Conservation (phyloP, 257 asterid genomes). For the Solanum piurae region DNA sequence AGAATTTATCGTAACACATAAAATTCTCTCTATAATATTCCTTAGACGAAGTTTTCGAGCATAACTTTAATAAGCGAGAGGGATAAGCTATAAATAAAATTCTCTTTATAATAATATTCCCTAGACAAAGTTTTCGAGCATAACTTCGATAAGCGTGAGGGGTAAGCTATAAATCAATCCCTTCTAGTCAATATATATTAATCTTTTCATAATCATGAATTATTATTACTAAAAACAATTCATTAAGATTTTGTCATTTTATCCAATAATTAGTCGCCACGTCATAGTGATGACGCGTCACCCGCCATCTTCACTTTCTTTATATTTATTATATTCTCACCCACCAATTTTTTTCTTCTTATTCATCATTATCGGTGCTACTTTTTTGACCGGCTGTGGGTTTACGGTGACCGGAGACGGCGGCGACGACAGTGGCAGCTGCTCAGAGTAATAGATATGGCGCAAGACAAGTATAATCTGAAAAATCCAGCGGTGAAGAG, state of each 20-base stretch:
- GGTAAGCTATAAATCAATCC: background rate
- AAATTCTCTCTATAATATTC: no score
- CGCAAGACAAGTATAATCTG: constrained; percentile 74
- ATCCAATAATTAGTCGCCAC: background rate
- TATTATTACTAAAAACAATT: background rate
- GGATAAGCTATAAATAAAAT: no score
- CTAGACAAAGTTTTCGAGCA: no score
- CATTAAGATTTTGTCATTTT: background rate
- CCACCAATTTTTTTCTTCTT: background rate
- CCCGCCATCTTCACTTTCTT: background rate
- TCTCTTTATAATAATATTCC: no score
- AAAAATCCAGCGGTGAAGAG: constrained; percentile 92
- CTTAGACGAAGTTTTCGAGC: background rate
- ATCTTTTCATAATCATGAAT: background rate
- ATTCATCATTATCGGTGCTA: background rate
- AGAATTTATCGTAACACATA: background rate
- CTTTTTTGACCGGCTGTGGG: background rate
- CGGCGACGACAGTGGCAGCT: background rate
- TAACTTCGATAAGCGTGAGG: background rate
- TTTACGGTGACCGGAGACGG: background rate
- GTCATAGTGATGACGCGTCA: background rate
- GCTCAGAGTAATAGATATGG: constrained; percentile 16
- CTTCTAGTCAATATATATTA: background rate
- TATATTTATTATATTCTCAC: background rate
- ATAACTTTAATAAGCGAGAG: background rate